These are phyloP conservation scores for Trypanosoma cruzi DNA, from an alignment of 208 protist genomes.

Conservation along the genomic window DNA sequence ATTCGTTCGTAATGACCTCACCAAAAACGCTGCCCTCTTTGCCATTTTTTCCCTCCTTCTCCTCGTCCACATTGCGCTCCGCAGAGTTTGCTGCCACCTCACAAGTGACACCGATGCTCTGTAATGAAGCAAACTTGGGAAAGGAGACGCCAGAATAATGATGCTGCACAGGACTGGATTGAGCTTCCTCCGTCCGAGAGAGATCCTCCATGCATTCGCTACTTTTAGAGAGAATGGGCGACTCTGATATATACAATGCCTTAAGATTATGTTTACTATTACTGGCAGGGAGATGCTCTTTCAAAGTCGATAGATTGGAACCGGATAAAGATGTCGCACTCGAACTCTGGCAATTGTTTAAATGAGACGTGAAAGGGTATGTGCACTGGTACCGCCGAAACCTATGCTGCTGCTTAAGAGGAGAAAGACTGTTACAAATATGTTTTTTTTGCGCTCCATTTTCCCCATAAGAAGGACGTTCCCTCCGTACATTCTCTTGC, in stretches of 20 bases:
- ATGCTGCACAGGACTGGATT: not conserved
- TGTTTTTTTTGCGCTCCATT: not conserved
- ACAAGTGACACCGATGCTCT: no score
- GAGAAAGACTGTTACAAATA: not conserved
- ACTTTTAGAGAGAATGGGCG: not conserved
- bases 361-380: not conserved
- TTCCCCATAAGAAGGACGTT: not conserved
- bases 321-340: not conserved
- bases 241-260: not conserved
- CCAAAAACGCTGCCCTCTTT: constrained; percentile 17
- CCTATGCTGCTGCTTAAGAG: not conserved
- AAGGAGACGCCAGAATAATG: not conserved
- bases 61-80: not conserved
- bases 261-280: not conserved
- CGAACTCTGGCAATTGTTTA: not conserved
- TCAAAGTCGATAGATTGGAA: not conserved
- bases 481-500: not conserved
- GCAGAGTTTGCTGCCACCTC: not conserved
- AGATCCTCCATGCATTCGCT: not conserved
- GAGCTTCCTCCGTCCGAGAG: not conserved
- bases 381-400: not conserved
- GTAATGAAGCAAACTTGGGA: not conserved
- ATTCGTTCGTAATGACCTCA: constrained; percentile 52
- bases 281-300: not conserved
- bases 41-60: not conserved